phyloP scores from a whole-genome alignment of 2,329 filamentous ascomycete genomes.

The Hypomyces rosellus region DNA sequence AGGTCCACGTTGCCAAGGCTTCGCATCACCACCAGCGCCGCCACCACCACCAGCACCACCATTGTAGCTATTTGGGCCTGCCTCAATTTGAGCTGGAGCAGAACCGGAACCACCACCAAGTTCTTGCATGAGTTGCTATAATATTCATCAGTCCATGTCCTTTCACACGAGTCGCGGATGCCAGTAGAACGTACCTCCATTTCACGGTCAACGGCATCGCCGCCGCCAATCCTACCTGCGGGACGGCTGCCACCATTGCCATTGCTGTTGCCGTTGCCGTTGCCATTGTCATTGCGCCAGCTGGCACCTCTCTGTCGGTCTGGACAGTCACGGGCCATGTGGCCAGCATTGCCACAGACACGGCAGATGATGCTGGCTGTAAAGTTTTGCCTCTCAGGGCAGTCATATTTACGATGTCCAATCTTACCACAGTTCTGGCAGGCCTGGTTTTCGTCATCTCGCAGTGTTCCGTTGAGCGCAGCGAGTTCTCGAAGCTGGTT shows the following conservation, averaged over 20 bases:
- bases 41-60: conserved; percentile 19
- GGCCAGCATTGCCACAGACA: conserved; percentile 93
- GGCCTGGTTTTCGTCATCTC: conserved; percentile 98
- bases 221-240: conserved; percentile 63
- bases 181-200: conserved; percentile 65
- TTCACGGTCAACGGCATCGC: conserved; percentile 85
- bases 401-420: conserved; percentile 97
- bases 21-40: conserved; percentile 45
- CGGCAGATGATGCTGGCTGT: conserved; percentile 99
- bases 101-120: conserved; percentile 67
- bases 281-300: conserved; percentile 75
- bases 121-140: conserved; percentile 93
- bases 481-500: conserved; percentile 98
- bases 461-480: conserved; percentile 95
- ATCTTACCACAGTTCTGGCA: conserved; percentile 99
- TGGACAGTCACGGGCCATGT: conserved; percentile 97
- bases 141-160: conserved; percentile 31
- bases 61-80: conserved; percentile 56
- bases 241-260: conserved; percentile 46
- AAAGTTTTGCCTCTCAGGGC: conserved; percentile 93
- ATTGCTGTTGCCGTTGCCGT: conserved; percentile 48
- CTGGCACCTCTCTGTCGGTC: conserved; percentile 85
- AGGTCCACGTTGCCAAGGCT: conserved; percentile 84
- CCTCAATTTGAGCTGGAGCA: conserved; percentile 78
- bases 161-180: too few species aligned